A percentile compares a stretch with the other conserved stretches of the same genome.
Conservation (phyloP, 306 rosid species). For the Trifolium fragiferum region DNA sequence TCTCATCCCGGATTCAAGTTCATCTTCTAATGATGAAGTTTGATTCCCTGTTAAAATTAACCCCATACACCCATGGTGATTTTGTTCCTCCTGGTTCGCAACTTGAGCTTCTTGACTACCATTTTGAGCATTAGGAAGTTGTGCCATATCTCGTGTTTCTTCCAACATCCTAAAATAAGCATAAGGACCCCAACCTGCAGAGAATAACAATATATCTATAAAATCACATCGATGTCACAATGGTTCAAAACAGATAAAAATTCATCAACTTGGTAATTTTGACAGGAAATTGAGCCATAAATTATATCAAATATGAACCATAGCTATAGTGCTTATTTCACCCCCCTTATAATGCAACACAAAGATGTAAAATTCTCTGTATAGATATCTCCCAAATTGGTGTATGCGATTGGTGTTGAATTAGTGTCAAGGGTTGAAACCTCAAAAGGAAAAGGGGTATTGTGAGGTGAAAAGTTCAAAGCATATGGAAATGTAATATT, state of each 20-base stretch:
- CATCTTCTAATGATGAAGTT: conserved; percentile 50
- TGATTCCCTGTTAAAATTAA: conserved; percentile 46
- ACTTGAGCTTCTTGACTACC: conserved; percentile 41
- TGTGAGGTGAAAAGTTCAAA: conserved; percentile 25
- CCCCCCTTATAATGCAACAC: background rate
- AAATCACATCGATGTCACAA: conserved; percentile 13
- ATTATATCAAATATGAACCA: background rate
- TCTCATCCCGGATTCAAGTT: conserved; percentile 65
- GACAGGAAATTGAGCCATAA: background rate
- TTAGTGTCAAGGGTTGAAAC: background rate
- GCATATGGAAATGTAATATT: conserved; percentile 5
- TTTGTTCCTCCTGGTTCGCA: conserved; percentile 49
- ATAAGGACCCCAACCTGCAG: conserved; percentile 92
- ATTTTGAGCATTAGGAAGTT: conserved; percentile 39
- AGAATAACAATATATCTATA: conserved; percentile 34
- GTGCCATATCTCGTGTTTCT: conserved; percentile 45
- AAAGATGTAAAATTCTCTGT: background rate
- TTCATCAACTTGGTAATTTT: conserved; percentile 8
- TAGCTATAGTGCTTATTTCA: background rate
- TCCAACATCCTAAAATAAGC: conserved; percentile 73
- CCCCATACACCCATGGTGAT: conserved; percentile 56
- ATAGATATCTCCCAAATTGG: background rate
- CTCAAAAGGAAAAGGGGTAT: conserved; percentile 14
- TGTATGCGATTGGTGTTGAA: background rate
- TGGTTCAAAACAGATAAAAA: conserved; percentile 9